Conservation (phyloP, 2,329 filamentous ascomycete genomes). For the Dothideomycetes sp. region DNA sequence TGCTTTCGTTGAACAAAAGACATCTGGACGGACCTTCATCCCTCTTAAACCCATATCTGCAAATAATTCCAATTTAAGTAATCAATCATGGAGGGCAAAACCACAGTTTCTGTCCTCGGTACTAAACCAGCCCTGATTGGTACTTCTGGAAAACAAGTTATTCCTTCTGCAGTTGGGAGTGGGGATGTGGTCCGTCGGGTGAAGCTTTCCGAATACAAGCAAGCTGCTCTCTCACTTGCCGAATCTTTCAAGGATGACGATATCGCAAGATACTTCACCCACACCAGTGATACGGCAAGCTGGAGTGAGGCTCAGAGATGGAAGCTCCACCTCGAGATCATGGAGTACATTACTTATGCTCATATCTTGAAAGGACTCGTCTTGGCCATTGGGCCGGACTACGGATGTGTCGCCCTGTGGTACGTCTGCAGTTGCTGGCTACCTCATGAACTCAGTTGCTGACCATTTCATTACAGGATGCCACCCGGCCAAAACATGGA, state of each 20-base stretch:
- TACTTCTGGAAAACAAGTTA: constrained; percentile 4
- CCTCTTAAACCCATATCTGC: constrained; percentile 33
- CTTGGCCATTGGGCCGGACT: constrained; percentile 62
- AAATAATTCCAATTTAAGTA: constrained; percentile 20
- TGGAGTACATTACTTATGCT: constrained; percentile 67
- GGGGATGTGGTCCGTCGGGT: constrained; percentile 51
- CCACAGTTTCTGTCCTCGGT: constrained; percentile 15
- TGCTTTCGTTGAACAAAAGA: constrained; percentile 28
- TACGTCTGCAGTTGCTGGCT: constrained; percentile 42
- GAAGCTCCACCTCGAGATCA: constrained; percentile 64
- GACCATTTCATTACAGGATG: constrained; percentile 52
- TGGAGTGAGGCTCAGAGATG: constrained; percentile 59
- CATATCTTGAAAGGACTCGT: constrained; percentile 66
- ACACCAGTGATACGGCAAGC: constrained; percentile 54
- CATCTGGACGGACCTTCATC: constrained; percentile 36
- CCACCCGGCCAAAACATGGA: constrained; percentile 65
- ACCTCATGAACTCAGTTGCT: too few relatives aligned
- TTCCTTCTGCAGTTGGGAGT: constrained; percentile 7
- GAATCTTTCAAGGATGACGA: constrained; percentile 69
- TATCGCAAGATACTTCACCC: constrained; percentile 62
- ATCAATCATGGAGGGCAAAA: constrained; percentile 35
- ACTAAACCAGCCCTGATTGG: constrained; percentile 28
- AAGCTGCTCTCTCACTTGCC: constrained; percentile 60
- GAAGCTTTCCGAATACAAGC: constrained; percentile 55
- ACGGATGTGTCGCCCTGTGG: constrained; percentile 71